Evolutionary conservation across 768 basidiomycete species (phyloP).

Genomic region (Mycena latifolia): DNA sequence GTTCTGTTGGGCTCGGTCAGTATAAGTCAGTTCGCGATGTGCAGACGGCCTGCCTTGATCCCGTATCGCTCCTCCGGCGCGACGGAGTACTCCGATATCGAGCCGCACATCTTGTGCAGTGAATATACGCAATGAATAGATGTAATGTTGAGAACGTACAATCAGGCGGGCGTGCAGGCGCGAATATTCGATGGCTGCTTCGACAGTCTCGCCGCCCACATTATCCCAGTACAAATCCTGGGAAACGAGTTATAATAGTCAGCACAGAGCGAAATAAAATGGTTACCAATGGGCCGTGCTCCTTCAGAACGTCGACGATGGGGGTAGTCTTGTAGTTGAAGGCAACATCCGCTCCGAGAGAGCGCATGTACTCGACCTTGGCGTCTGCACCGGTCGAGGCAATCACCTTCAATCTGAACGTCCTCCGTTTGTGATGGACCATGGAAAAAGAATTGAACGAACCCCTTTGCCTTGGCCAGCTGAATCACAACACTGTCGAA

Average conservation of each 20-base stretch:
- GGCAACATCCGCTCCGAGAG: conserved; percentile 67
- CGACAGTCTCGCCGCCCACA: conserved; percentile 62
- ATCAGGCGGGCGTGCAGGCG: conserved; percentile 57
- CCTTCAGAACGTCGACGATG: conserved; percentile 57
- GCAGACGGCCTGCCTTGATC: conserved; percentile 29
- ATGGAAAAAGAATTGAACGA: neutral
- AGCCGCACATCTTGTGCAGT: conserved; percentile 34
- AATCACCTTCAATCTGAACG: conserved; percentile 62
- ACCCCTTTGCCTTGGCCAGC: conserved; percentile 52
- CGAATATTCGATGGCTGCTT: conserved; percentile 51
- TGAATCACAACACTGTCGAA: conserved; percentile 48
- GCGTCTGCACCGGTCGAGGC: conserved; percentile 72
- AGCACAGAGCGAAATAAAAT: neutral
- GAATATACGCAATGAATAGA: conserved; percentile 24
- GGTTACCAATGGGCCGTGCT: conserved; percentile 65
- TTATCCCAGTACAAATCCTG: conserved; percentile 47
- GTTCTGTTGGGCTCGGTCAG: conserved; percentile 30
- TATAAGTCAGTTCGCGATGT: neutral
- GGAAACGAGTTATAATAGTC: neutral
- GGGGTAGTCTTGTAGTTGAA: conserved; percentile 74
- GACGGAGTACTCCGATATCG: conserved; percentile 35
- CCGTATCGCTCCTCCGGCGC: conserved; percentile 32
- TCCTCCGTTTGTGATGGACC: neutral
- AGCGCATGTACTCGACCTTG: conserved; percentile 67
- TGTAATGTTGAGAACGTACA: conserved; percentile 30